phyloP scores from a whole-genome alignment of 1,284 basidiomycete species.

The Ustilago lituana region DNA sequence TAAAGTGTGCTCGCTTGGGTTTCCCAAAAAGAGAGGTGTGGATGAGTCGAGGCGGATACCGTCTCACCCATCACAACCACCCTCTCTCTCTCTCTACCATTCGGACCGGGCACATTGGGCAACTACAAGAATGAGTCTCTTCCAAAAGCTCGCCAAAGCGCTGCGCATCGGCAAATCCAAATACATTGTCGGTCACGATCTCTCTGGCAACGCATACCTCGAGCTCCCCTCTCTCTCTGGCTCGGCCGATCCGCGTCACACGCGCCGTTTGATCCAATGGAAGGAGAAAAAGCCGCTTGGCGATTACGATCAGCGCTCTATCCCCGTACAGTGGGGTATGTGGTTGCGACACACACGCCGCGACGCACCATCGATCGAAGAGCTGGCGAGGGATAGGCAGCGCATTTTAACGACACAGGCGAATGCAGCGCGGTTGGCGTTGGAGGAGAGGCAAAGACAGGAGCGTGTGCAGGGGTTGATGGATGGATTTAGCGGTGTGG shows the following conservation, averaged over 20 bases:
- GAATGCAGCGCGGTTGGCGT: slow-evolving; percentile 25
- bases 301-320: slow-evolving; percentile 58
- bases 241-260: slow-evolving; percentile 53
- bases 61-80: neutral
- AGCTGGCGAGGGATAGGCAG: slow-evolving; percentile 23
- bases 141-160: slow-evolving; percentile 22
- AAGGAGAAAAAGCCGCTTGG: slow-evolving; percentile 40
- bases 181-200: slow-evolving; percentile 58
- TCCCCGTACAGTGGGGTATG: slow-evolving; percentile 64
- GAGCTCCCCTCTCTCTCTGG: slow-evolving; percentile 58
- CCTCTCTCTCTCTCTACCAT: too few species aligned
- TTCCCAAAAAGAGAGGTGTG: too few species aligned
- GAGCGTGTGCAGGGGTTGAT: slow-evolving; percentile 14
- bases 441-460: slow-evolving; percentile 19
- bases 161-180: slow-evolving; percentile 51
- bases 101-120: neutral
- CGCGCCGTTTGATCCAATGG: slow-evolving; percentile 52
- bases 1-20: too few species aligned
- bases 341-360: slow-evolving; percentile 63
- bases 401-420: slow-evolving; percentile 30
- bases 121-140: slow-evolving; percentile 13
- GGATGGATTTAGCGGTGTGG: too few species aligned
- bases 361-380: slow-evolving; percentile 53
- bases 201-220: slow-evolving; percentile 57
- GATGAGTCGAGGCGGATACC: too few species aligned